Conservation (phyloP, 2,329 filamentous ascomycete genomes). For the Whalleya microplaca region DNA sequence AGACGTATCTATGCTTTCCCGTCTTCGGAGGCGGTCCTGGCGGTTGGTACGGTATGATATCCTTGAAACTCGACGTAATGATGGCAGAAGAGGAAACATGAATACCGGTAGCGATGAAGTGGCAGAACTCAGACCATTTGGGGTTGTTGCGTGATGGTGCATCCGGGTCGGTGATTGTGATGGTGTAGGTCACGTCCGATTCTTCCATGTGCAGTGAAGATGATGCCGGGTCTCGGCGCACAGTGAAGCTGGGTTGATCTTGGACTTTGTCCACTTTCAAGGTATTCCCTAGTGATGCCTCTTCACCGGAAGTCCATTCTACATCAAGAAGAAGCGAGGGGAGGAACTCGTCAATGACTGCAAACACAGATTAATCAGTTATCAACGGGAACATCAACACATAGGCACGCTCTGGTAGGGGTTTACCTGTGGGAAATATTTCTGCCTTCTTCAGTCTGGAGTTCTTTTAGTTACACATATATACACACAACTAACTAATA, state of each 20-base stretch:
- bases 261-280: slow-evolving; percentile 40
- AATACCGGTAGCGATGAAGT: slow-evolving; percentile 47
- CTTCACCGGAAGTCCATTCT: slow-evolving; percentile 48
- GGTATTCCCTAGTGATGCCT: slow-evolving; percentile 57
- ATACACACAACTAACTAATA: background rate
- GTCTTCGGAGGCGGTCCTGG: slow-evolving; percentile 47
- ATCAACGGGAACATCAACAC: background rate
- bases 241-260: slow-evolving; percentile 38
- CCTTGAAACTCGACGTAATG: slow-evolving; percentile 32
- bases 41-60: slow-evolving; percentile 46
- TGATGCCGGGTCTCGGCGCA: slow-evolving; percentile 26
- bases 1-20: slow-evolving; percentile 49
- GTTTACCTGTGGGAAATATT: slow-evolving; percentile 36
- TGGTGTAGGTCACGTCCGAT: slow-evolving; percentile 32
- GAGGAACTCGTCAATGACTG: slow-evolving; percentile 61
- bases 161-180: slow-evolving; percentile 48
- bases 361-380: background rate
- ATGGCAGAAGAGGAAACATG: slow-evolving; percentile 30
- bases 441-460: slow-evolving; percentile 21
- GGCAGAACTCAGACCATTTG: slow-evolving; percentile 50
- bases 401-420: background rate
- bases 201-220: background rate
- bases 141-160: slow-evolving; percentile 47
- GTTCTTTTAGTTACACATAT: background rate
- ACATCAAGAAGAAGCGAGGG: slow-evolving; percentile 55